phyloP scores from a whole-genome alignment of 257 asterid species.

The Nicotiana benthamiana region DNA sequence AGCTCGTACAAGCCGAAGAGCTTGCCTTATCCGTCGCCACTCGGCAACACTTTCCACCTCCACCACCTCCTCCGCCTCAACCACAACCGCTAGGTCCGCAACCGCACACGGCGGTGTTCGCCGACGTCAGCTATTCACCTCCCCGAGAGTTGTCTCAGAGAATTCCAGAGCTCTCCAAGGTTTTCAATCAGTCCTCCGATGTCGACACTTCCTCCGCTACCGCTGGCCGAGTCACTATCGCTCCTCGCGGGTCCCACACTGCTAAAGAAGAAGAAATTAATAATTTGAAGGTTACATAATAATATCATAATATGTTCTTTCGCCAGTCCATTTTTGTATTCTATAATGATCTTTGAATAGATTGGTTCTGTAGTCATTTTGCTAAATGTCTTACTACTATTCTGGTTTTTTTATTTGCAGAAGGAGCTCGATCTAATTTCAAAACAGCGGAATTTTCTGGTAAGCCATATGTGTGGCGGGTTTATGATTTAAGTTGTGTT shows the following conservation, averaged over 20 bases:
- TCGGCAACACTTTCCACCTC: constrained; percentile 5
- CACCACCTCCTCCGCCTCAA: constrained; percentile 9
- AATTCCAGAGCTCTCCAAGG: constrained; percentile 4
- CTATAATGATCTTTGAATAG: background rate
- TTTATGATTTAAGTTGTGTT: background rate
- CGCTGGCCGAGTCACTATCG: background rate
- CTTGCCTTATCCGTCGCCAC: constrained; percentile 28
- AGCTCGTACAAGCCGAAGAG: constrained; percentile 43
- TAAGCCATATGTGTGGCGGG: constrained; percentile 15
- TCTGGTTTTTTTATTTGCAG: constrained; percentile 30
- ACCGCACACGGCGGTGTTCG: background rate
- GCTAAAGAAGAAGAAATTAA: constrained; percentile 41
- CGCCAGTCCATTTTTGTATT: background rate
- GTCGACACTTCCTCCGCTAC: background rate
- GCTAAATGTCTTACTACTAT: background rate
- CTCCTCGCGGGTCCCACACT: constrained; percentile 15
- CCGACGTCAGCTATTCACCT: constrained; percentile 47
- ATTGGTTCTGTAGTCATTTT: background rate
- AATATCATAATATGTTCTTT: background rate
- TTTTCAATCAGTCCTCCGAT: background rate
- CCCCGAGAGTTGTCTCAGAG: constrained; percentile 86
- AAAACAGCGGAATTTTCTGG: constrained; percentile 50
- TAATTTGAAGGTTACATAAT: constrained; percentile 41
- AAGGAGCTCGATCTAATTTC: constrained; percentile 61
- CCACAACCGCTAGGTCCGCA: constrained; percentile 5